Evolutionary conservation across 768 basidiomycete genomes (phyloP).

Genomic region (Boletellus emodensis): DNA sequence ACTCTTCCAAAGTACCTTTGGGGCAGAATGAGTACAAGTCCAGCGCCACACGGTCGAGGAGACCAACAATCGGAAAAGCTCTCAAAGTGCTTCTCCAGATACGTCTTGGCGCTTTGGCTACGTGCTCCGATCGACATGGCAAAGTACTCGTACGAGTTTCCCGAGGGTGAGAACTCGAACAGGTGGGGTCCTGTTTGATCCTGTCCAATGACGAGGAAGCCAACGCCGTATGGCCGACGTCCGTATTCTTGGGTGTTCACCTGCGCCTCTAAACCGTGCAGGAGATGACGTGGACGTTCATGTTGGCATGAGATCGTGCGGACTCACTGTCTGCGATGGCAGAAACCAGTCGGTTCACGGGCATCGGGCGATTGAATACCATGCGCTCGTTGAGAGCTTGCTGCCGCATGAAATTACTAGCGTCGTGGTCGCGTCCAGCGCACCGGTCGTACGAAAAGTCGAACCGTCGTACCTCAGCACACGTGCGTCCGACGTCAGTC

Average conservation of each 20-base stretch:
- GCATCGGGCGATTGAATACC: conserved; percentile 92
- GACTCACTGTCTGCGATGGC: conserved; percentile 91
- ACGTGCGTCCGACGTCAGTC: conserved; percentile 97
- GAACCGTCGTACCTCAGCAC: conserved; percentile 69
- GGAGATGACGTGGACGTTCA: conserved; percentile 2
- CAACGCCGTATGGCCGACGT: conserved; percentile 94
- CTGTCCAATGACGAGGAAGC: conserved; percentile 94
- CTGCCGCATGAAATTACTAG: conserved; percentile 98
- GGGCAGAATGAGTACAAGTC: neutral
- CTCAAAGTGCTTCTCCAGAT: conserved; percentile 92
- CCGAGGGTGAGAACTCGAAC: conserved; percentile 97
- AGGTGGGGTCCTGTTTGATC: conserved; percentile 97
- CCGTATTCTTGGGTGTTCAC: conserved; percentile 99
- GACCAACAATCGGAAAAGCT: conserved; percentile 77
- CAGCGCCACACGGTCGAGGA: neutral
- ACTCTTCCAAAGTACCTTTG: conserved; percentile 76
- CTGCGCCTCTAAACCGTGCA: conserved; percentile 73
- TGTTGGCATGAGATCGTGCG: too few relatives aligned
- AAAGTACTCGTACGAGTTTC: conserved; percentile 95
- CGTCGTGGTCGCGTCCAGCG: neutral
- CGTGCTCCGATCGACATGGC: conserved; percentile 99
- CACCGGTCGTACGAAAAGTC: neutral
- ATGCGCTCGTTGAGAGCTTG: conserved; percentile 95
- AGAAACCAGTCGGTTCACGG: conserved; percentile 89
- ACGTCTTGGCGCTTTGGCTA: conserved; percentile 98